These are phyloP conservation scores for Fusarium irregulare DNA, from an alignment of 2,329 filamentous ascomycete species.

Conservation along the genomic window DNA sequence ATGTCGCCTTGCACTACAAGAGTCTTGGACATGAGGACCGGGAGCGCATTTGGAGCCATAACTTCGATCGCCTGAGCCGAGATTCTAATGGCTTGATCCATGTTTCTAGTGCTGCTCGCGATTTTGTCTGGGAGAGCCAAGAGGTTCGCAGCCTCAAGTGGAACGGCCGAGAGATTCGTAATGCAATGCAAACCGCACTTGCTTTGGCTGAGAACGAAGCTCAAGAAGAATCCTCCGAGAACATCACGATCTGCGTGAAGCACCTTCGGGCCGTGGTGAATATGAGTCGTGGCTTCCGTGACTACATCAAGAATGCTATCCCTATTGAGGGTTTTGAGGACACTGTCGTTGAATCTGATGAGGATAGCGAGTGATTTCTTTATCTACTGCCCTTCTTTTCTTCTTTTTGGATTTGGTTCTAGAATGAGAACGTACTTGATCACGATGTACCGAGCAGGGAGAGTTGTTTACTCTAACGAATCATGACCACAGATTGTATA, in stretches of 20 bases:
- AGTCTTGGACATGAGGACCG: conserved; percentile 56
- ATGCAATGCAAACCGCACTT: conserved; percentile 59
- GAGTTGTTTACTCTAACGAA: neutral
- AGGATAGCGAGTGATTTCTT: conserved; percentile 17
- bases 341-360: conserved; percentile 28
- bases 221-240: conserved; percentile 50
- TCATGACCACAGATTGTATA: neutral
- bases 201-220: conserved; percentile 58
- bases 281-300: conserved; percentile 51
- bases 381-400: neutral
- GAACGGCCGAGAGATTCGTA: conserved; percentile 58
- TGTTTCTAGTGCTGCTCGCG: conserved; percentile 53
- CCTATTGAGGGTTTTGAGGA: conserved; percentile 41
- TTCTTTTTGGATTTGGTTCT: too few species aligned
- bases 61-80: conserved; percentile 59
- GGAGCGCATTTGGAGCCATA: conserved; percentile 58
- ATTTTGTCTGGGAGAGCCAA: conserved; percentile 53
- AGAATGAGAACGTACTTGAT: neutral
- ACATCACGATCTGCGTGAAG: conserved; percentile 48
- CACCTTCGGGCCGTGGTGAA: conserved; percentile 51
- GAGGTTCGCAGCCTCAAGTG: conserved; percentile 55
- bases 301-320: conserved; percentile 45
- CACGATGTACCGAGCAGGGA: neutral
- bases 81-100: conserved; percentile 54
- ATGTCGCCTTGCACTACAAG: conserved; percentile 61